phyloP scores from a whole-genome alignment of 2,329 filamentous ascomycete species.

The Trichoderma sp. region DNA sequence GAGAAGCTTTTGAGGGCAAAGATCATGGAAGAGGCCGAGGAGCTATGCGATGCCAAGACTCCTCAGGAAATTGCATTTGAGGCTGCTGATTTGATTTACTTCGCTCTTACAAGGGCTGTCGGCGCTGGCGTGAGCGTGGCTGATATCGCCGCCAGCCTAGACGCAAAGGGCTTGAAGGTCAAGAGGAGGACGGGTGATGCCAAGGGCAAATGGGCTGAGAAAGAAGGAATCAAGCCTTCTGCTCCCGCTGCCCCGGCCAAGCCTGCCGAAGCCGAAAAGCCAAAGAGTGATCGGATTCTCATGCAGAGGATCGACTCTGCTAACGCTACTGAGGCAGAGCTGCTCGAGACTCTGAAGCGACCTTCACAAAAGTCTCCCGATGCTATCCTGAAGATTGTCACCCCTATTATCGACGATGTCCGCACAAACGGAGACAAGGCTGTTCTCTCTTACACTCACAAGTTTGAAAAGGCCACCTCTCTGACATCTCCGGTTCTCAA shows the following conservation, averaged over 20 bases:
- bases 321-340: constrained; percentile 59
- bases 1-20: constrained; percentile 86
- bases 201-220: constrained; percentile 87
- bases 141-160: constrained; percentile 88
- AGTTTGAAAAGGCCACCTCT: constrained; percentile 94
- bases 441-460: constrained; percentile 90
- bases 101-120: constrained; percentile 86
- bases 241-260: constrained; percentile 38
- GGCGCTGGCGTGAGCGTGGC: constrained; percentile 79
- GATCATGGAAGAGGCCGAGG: constrained; percentile 97
- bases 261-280: constrained; percentile 34
- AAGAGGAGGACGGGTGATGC: constrained; percentile 91
- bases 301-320: constrained; percentile 78
- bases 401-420: constrained; percentile 87
- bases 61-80: constrained; percentile 88
- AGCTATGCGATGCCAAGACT: constrained; percentile 81
- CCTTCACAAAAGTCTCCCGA: constrained; percentile 96
- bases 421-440: constrained; percentile 81
- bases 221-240: constrained; percentile 61
- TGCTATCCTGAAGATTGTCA: constrained; percentile 84
- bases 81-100: constrained; percentile 93
- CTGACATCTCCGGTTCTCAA: constrained; percentile 84
- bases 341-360: constrained; percentile 74
- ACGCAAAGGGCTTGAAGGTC: constrained; percentile 92
- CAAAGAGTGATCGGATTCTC: constrained; percentile 57